Percentiles rank a stretch among this genome's conserved stretches.
Conservation (phyloP, 805 yeast species). For the Metschnikowia similis region DNA sequence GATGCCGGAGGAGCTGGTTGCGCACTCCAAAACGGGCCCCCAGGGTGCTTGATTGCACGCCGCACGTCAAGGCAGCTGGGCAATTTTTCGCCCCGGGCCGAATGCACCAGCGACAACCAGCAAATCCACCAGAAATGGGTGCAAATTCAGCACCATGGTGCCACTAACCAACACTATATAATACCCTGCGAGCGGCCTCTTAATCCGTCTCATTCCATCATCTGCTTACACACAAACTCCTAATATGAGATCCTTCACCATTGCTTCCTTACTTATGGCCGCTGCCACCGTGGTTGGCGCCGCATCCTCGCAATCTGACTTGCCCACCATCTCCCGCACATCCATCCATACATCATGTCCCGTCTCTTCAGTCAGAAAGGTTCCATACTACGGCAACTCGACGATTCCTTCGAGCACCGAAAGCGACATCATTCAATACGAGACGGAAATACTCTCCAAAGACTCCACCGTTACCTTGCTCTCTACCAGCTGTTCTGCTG, state of each 20-base stretch:
- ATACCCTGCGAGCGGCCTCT: neutral
- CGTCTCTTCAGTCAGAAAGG: constrained; percentile 1
- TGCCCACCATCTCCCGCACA: constrained; percentile 16
- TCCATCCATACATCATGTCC: constrained; percentile 14
- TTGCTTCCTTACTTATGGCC: constrained; percentile 7
- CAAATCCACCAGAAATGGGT: constrained; percentile 1
- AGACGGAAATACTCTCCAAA: constrained; percentile 12
- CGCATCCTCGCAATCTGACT: constrained; percentile 4
- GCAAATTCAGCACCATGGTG: constrained; percentile 1
- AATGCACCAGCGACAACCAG: constrained; percentile 1
- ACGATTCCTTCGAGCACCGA: constrained; percentile 4
- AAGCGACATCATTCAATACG: constrained; percentile 9
- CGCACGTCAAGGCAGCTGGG: neutral
- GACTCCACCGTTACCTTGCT: constrained; percentile 11
- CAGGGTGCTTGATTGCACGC: neutral
- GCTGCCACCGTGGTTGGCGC: constrained; percentile 7
- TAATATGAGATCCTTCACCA: constrained; percentile 9
- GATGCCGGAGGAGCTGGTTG: constrained; percentile 2
- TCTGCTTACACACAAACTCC: neutral
- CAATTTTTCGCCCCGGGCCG: neutral
- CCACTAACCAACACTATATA: neutral
- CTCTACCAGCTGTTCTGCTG: constrained; percentile 30
- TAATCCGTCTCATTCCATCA: neutral
- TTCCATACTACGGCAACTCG: constrained; percentile 9
- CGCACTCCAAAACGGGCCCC: neutral